phyloP scores from a whole-genome alignment of 805 yeast species.

The Middelhovenomyces tepae region DNA sequence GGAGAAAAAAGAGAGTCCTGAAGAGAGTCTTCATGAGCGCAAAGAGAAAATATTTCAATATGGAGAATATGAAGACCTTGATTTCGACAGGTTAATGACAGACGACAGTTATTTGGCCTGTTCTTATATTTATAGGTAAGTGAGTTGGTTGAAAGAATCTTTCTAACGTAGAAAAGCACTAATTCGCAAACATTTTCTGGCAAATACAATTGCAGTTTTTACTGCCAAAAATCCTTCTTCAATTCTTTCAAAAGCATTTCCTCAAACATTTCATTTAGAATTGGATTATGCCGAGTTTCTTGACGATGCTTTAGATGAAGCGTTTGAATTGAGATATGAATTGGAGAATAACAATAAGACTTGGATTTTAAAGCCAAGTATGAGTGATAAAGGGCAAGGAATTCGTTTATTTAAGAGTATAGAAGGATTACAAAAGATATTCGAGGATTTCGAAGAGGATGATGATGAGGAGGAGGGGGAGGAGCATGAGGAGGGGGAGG shows the following conservation, averaged over 20 bases:
- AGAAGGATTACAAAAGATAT: conserved; percentile 72
- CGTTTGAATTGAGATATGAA: conserved; percentile 78
- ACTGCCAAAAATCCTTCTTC: conserved; percentile 67
- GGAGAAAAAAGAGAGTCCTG: no score
- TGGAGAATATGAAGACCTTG: conserved; percentile 84
- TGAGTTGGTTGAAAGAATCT: no score
- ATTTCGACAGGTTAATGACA: conserved; percentile 53
- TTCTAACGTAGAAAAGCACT: conserved; percentile 88
- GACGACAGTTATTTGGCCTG: conserved; percentile 54
- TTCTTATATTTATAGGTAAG: conserved; percentile 75
- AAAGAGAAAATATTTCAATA: conserved; percentile 66
- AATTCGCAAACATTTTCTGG: conserved; percentile 80
- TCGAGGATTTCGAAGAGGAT: conserved; percentile 75
- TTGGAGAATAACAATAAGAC: conserved; percentile 47
- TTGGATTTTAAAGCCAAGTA: conserved; percentile 92
- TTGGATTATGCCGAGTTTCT: conserved; percentile 93
- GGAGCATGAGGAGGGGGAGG: conserved; percentile 28
- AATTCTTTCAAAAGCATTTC: conserved; percentile 49
- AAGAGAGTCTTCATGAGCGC: no score
- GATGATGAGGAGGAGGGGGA: conserved; percentile 54
- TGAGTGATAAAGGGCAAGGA: conserved; percentile 97
- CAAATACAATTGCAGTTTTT: conserved; percentile 74
- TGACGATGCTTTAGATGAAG: conserved; percentile 89
- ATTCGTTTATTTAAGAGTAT: conserved; percentile 72
- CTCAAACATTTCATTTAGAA: conserved; percentile 72